Conservation (phyloP, 106 monocot species). For the Allium fistulosum region DNA sequence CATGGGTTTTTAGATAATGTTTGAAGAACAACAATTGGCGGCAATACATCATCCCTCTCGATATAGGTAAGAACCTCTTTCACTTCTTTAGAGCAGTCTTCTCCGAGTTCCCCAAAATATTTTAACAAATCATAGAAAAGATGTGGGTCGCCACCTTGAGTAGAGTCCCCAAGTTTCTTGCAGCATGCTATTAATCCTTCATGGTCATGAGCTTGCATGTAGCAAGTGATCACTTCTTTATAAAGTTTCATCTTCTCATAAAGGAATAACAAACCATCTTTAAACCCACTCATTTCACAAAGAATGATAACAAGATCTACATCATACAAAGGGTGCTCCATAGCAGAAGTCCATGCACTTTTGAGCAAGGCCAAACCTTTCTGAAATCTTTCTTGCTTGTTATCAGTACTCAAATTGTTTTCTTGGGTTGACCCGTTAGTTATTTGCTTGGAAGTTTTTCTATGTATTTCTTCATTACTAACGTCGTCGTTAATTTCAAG, state of each 20-base stretch:
- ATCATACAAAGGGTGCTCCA: constrained; percentile 89
- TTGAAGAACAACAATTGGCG: constrained; percentile 90
- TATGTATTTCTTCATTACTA: constrained; percentile 10
- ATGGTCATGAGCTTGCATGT: constrained; percentile 89
- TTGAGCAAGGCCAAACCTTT: constrained; percentile 80
- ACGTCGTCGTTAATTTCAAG: constrained; percentile 34
- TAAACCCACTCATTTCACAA: constrained; percentile 81
- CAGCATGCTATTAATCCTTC: constrained; percentile 89
- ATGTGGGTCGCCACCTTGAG: constrained; percentile 80
- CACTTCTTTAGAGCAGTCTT: constrained; percentile 95
- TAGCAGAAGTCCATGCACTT: constrained; percentile 71
- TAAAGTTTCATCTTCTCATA: constrained; percentile 97
- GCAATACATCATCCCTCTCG: constrained; percentile 88
- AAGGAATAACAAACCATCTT: constrained; percentile 74
- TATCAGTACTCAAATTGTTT: constrained; percentile 10
- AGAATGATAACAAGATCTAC: constrained; percentile 87
- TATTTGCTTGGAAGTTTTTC: constrained; percentile 20
- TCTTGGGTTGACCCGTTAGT: constrained; percentile 30
- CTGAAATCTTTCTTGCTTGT: constrained; percentile 37
- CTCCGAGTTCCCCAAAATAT: constrained; percentile 91
- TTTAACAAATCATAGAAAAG: constrained; percentile 87
- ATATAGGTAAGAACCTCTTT: constrained; percentile 89
- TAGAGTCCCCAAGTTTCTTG: constrained; percentile 78
- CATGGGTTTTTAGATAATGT: constrained; percentile 71
- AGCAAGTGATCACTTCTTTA: constrained; percentile 90